These are phyloP conservation scores for Licmophora abbreviata DNA, from an alignment of 108 stramenopile genomes.

Conservation along the genomic window DNA sequence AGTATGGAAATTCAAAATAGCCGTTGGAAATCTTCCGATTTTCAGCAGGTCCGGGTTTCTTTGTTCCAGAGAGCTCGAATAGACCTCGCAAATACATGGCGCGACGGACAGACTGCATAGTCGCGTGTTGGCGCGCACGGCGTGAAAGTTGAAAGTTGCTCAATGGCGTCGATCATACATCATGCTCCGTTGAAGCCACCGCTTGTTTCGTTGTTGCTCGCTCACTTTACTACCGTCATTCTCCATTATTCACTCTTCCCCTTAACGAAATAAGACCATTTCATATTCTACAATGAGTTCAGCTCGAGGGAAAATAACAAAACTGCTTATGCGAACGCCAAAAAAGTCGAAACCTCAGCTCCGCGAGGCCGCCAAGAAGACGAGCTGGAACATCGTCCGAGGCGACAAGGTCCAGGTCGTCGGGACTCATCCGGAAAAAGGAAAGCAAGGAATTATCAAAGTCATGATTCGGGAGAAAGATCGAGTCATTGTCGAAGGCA, in stretches of 20 bases:
- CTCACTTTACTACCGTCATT: background rate
- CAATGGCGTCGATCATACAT: too few relatives aligned
- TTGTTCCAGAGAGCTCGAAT: too few relatives aligned
- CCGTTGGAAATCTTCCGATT: too few relatives aligned
- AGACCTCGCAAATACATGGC: too few relatives aligned
- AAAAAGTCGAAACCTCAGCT: background rate
- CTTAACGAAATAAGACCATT: too few relatives aligned
- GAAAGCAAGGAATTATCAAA: slow-evolving; percentile 80
- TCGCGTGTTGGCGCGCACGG: too few relatives aligned
- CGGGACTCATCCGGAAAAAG: slow-evolving; percentile 75
- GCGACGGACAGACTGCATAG: too few relatives aligned
- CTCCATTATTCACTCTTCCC: background rate
- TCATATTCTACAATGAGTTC: background rate
- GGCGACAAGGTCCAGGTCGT: slow-evolving; percentile 95
- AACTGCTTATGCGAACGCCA: slow-evolving; percentile 2
- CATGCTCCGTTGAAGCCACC: too few relatives aligned
- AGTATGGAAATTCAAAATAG: too few relatives aligned
- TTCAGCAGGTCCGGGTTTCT: too few relatives aligned
- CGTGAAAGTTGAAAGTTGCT: too few relatives aligned
- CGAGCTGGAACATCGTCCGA: slow-evolving; percentile 77
- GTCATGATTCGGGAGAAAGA: slow-evolving; percentile 71
- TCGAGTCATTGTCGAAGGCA: slow-evolving; percentile 88
- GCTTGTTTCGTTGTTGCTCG: background rate
- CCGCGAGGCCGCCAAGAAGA: slow-evolving; percentile 4
- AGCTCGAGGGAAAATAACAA: background rate